Evolutionary conservation across 768 basidiomycete genomes (phyloP).

Genomic region (Piloderma croceum): DNA sequence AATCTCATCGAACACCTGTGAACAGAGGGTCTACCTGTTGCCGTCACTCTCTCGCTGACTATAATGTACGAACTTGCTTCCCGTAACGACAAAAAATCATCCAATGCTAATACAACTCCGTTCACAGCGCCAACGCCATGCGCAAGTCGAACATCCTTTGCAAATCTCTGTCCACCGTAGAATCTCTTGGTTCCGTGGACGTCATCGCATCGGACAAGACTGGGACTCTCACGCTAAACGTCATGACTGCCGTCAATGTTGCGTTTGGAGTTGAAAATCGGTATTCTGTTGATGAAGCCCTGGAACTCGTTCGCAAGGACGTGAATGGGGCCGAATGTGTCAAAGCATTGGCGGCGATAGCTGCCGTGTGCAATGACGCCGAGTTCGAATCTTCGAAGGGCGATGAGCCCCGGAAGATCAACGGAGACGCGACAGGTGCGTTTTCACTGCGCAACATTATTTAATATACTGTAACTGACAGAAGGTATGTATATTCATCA

Average conservation of each 20-base stretch:
- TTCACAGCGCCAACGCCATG: constrained; percentile 34
- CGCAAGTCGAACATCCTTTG: constrained; percentile 48
- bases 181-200: constrained; percentile 60
- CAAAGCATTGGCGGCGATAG: constrained; percentile 31
- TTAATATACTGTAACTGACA: background rate
- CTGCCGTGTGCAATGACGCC: constrained; percentile 49
- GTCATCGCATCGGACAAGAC: constrained; percentile 53
- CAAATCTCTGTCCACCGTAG: constrained; percentile 58
- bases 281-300: constrained; percentile 19
- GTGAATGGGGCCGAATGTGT: constrained; percentile 14
- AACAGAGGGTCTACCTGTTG: constrained; percentile 50
- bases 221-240: constrained; percentile 55
- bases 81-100: no score
- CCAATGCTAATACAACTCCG: no score
- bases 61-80: constrained; percentile 14
- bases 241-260: constrained; percentile 50
- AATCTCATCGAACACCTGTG: no score
- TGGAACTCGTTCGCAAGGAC: constrained; percentile 5
- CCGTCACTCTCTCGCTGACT: constrained; percentile 50
- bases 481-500: constrained; percentile 10
- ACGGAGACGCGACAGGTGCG: constrained; percentile 53
- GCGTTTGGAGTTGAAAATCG: constrained; percentile 28
- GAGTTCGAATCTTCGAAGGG: constrained; percentile 31
- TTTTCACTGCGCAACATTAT: no score
- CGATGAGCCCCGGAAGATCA: constrained; percentile 27